Evolutionary conservation across 192 early-diverging fungal genomes (phyloP), one percentile per base, ranked within the genome.

Genomic region (Podila verticillata): DNA sequence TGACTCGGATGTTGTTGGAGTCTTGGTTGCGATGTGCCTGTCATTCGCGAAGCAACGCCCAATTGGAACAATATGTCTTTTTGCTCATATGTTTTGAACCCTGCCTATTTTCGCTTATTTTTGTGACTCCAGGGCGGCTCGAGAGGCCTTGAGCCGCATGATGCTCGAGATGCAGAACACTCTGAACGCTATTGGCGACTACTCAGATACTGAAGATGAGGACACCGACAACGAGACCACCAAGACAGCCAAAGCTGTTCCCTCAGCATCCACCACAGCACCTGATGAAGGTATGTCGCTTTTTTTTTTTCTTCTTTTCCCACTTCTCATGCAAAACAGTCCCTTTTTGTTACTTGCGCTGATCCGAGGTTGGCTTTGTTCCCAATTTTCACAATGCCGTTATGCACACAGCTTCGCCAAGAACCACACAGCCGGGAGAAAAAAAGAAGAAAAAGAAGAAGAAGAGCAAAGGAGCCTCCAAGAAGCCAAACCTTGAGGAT

Each of bases 401-500:
- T 22, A 51, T 7, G 44, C n/a, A 26, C 44, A 4, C 24, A n/a
- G 10, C 51, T 8, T 26, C 20, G n/a, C 5, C n/a, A 54, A 48
- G 56, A 7, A 67, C 30, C 30, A 34, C 36, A 15, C 66, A 65
- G 5, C 57, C 44, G 13, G 31, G 24, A 24, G 66, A 73, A 58
- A 73, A 73, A 48, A 79, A 72, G 31, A 61, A 72, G 35, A 70
- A 82, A 26, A 87, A 83, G 62, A 85, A 83, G 48, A 86, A 82
- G 49, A 87, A 78, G 31, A 88, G 84, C 58, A 83, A 72, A 63
- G 74, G 39, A n/a, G n/a, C n/a, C 39, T 44, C 73, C 65, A 82
- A 72, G 47, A 88, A 84, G 75, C 61, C 72, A 31, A 82, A 86
- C 61, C 65, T 81, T 9, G 75, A 75, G n/a, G 72, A 86, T 26